phyloP scores from a whole-genome alignment of 441 rosid species.

The Manihot esculenta region DNA sequence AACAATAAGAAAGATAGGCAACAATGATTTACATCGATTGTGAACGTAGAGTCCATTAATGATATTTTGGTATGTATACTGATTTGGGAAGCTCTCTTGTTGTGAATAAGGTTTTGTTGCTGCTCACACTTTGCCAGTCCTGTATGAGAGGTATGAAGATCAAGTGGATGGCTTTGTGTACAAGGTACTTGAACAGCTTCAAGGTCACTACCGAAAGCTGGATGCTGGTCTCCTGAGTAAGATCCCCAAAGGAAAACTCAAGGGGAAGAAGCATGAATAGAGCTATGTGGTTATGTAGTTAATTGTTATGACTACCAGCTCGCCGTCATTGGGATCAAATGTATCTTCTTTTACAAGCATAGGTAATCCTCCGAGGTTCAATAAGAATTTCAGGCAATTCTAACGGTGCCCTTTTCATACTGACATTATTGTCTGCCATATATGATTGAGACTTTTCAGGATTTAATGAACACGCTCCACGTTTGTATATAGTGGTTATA shows the following conservation, averaged over 20 bases:
- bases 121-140: constrained; percentile 85
- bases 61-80: background rate
- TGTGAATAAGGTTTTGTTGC: constrained; percentile 68
- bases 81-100: constrained; percentile 10
- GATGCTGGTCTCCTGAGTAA: constrained; percentile 58
- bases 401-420: too few relatives aligned
- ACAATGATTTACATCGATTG: background rate
- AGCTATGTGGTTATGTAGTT: background rate
- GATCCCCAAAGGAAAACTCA: constrained; percentile 64
- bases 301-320: too few relatives aligned
- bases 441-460: too few relatives aligned
- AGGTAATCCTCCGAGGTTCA: too few relatives aligned
- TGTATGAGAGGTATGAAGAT: constrained; percentile 82
- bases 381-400: too few relatives aligned
- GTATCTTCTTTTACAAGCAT: too few relatives aligned
- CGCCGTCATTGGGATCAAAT: too few relatives aligned
- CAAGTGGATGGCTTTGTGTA: constrained; percentile 62
- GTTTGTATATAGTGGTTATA: too few relatives aligned
- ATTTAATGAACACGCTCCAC: too few relatives aligned
- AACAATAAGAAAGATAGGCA: background rate
- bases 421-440: too few relatives aligned
- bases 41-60: background rate
- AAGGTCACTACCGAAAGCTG: constrained; percentile 54
- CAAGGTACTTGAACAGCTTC: constrained; percentile 58
- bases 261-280: constrained; percentile 69